Conservation (phyloP, 2,329 filamentous ascomycete species). For the Hymenoscyphus scutula region DNA sequence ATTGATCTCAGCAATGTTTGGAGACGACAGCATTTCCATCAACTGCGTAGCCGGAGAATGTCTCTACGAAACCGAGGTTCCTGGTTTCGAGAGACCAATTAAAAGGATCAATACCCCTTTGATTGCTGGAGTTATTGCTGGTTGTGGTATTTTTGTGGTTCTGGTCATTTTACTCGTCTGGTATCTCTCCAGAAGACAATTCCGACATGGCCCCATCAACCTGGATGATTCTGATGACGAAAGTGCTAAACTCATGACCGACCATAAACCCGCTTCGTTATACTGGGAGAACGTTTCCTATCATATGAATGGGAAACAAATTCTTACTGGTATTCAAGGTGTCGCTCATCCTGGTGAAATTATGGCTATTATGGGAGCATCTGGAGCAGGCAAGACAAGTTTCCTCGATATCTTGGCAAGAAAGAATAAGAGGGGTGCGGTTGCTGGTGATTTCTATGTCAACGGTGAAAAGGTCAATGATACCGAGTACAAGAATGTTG, state of each 20-base stretch:
- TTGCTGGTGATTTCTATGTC: constrained; percentile 80
- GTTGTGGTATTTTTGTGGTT: constrained; percentile 82
- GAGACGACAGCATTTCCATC: constrained; percentile 83
- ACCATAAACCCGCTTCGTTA: constrained; percentile 86
- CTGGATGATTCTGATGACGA: constrained; percentile 91
- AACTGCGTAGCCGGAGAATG: constrained; percentile 86
- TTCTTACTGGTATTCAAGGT: constrained; percentile 76
- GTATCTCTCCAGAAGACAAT: constrained; percentile 78
- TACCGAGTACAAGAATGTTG: constrained; percentile 81
- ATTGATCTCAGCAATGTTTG: constrained; percentile 84
- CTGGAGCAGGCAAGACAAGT: constrained; percentile 94
- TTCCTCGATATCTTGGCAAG: constrained; percentile 94
- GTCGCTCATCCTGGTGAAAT: constrained; percentile 93
- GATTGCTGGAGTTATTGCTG: constrained; percentile 90
- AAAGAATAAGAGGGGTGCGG: constrained; percentile 88
- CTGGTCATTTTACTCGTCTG: constrained; percentile 78
- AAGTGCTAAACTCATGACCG: constrained; percentile 77
- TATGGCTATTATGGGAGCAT: constrained; percentile 96
- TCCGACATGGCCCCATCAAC: constrained; percentile 69
- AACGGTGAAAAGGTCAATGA: constrained; percentile 90
- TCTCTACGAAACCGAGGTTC: constrained; percentile 86
- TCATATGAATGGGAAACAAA: constrained; percentile 80
- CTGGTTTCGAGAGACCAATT: constrained; percentile 82
- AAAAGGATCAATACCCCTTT: constrained; percentile 96
- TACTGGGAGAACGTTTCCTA: constrained; percentile 90